phyloP scores from a whole-genome alignment of 2,329 filamentous ascomycete species.

The Epichloe typhina region DNA sequence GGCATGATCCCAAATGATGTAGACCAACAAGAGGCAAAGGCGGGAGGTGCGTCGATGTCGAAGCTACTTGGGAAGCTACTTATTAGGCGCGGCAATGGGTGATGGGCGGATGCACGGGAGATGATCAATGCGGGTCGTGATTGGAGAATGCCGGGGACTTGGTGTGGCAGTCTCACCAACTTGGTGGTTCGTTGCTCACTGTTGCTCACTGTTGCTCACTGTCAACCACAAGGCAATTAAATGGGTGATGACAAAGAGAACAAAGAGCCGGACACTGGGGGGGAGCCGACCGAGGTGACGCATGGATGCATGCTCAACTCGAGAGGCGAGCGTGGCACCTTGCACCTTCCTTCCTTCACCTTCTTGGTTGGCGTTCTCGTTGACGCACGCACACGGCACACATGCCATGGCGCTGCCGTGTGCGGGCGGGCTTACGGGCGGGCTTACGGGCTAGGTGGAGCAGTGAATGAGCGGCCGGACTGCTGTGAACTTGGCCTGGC shows the following conservation, averaged over 20 bases:
- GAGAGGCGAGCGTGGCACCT: too few species aligned
- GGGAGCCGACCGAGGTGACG: too few species aligned
- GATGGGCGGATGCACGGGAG: neutral
- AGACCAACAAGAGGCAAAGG: neutral
- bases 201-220: too few species aligned
- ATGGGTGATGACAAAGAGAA: too few species aligned
- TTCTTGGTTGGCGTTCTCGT: too few species aligned
- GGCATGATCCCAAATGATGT: conserved; percentile 1
- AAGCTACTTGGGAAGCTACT: neutral
- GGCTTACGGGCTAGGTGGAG: neutral
- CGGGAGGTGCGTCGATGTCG: neutral
- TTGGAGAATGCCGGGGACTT: conserved; percentile 3
- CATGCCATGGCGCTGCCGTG: neutral
- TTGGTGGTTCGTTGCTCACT: neutral
- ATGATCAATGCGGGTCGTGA: conserved; percentile 1
- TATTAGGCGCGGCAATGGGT: conserved; percentile 1
- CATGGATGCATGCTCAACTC: too few species aligned
- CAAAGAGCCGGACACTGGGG: neutral
- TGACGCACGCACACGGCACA: too few species aligned
- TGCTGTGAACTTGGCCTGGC: neutral
- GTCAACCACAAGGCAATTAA: neutral
- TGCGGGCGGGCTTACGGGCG: neutral
- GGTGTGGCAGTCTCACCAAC: neutral
- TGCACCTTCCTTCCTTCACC: too few species aligned
- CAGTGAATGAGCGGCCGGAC: conserved; percentile 1